Evolutionary conservation across 2,329 filamentous ascomycete species (phyloP), one percentile per base, ranked within the genome.

Genomic region (Claviceps digitariae): DNA sequence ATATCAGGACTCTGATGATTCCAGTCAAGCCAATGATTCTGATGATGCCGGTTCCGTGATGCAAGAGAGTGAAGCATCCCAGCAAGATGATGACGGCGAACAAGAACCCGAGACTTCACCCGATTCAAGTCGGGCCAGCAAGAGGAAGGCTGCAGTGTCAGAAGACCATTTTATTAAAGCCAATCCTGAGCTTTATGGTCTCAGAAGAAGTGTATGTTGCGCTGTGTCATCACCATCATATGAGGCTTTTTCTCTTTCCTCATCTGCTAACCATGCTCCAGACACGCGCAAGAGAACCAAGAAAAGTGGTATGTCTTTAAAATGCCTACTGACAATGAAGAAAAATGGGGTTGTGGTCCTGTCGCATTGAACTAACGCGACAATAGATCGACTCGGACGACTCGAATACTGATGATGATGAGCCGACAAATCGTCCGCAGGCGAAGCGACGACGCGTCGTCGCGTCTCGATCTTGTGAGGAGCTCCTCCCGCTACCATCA

Each of bases 141-240:
- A 95, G 75, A 85, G 90, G 70, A 86, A 87, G 71, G 69, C 76
- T 59, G 67, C 76, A 64, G 66, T 79, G 40, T 82, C 84, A 51
- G 87, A 93, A 61, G 85, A 93, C 55, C 84, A 90, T 48, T 90
- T 83, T 64, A 95, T 97, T 62, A 79, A 84, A 62, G 86, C 88
- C 64, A 95, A 98, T 63, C 93, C 93, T 46, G 90, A 95, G 70
- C 76, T 98, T 9, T 98, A 97, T 73, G 93, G 93, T 48, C 76
- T 98, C 60, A 83, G 93, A 61, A 82, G 93, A 72, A 98, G 93
- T 74, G 90, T 93, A 83, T 57, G 86, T 70, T 31, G 59, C 60
- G 60, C 62, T 55, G 10, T 1, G 51, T 58, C 59, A 15, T 38
- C 17, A 57, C 6, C 57, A n/a, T 54, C 57, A 34, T 51, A 55